Conservation (phyloP, 495 filamentous ascomycete genomes). For the Penicillium roqueforti region DNA sequence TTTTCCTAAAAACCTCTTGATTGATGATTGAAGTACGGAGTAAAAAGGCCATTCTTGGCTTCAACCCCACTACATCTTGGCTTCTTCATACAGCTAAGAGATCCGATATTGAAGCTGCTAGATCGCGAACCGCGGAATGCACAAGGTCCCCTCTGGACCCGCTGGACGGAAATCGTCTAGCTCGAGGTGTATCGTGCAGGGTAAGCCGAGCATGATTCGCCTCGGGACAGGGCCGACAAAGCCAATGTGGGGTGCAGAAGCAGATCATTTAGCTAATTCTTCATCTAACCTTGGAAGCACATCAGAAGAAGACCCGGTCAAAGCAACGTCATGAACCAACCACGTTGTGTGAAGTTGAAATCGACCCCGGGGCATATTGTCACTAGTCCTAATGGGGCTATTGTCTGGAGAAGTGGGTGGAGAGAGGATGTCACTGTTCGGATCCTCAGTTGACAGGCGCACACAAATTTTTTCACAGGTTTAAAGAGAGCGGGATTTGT, state of each 20-base stretch:
- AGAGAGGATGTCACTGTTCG: neutral
- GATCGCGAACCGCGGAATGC: neutral
- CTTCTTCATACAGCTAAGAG: neutral
- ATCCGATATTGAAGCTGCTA: neutral
- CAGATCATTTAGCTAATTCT: conserved; percentile 19
- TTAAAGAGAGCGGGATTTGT: neutral
- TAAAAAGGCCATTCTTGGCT: conserved; percentile 5
- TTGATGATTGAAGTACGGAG: neutral
- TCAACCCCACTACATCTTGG: neutral
- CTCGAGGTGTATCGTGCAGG: neutral
- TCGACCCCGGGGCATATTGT: neutral
- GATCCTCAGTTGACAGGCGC: neutral
- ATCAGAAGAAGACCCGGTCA: conserved; percentile 10
- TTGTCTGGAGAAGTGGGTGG: conserved; percentile 25
- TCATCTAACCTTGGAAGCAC: conserved; percentile 13
- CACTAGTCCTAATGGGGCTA: conserved; percentile 27
- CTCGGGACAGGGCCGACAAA: neutral
- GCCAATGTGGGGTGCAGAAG: conserved; percentile 8
- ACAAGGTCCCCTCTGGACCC: neutral
- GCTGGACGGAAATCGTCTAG: neutral
- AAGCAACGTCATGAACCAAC: conserved; percentile 6
- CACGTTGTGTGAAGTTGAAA: neutral
- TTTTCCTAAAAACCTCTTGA: neutral
- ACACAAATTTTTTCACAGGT: neutral
- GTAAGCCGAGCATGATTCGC: neutral